phyloP scores from a whole-genome alignment of 441 rosid genomes.

The Aleurites moluccanus region DNA sequence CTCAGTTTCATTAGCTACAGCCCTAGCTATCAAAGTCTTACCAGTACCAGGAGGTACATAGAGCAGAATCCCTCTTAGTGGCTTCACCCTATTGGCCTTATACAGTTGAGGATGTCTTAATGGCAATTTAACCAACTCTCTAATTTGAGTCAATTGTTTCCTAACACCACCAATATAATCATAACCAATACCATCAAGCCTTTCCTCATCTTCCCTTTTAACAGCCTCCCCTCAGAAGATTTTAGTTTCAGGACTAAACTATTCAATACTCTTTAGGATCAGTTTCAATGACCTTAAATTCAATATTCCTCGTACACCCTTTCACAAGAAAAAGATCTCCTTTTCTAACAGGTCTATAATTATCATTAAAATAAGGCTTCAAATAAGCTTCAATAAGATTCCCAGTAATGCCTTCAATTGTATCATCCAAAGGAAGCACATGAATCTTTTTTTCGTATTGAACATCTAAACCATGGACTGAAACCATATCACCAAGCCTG shows the following conservation, averaged over 20 bases:
- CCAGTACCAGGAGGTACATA: constrained; percentile 3
- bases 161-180: constrained; percentile 29
- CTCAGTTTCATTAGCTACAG: background rate
- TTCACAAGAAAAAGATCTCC: constrained; percentile 8
- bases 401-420: constrained; percentile 17
- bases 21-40: constrained; percentile 1
- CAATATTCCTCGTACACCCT: constrained; percentile 24
- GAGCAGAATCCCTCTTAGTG: constrained; percentile 6
- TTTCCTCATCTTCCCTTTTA: constrained; percentile 22
- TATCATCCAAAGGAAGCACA: constrained; percentile 21
- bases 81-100: background rate
- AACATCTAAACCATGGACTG: constrained; percentile 9
- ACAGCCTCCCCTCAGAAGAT: constrained; percentile 26
- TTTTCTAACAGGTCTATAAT: constrained; percentile 21
- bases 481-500: constrained; percentile 17
- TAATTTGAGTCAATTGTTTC: constrained; percentile 25
- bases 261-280: constrained; percentile 25
- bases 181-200: constrained; percentile 23
- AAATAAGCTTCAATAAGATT: constrained; percentile 21
- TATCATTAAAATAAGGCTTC: constrained; percentile 24
- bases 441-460: constrained; percentile 14
- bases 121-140: constrained; percentile 27
- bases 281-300: constrained; percentile 1
- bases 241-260: constrained; percentile 19
- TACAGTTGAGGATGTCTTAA: constrained; percentile 22